These are phyloP conservation scores for Leccinum uliginosum DNA, from an alignment of 768 basidiomycete species.

Conservation along the genomic window DNA sequence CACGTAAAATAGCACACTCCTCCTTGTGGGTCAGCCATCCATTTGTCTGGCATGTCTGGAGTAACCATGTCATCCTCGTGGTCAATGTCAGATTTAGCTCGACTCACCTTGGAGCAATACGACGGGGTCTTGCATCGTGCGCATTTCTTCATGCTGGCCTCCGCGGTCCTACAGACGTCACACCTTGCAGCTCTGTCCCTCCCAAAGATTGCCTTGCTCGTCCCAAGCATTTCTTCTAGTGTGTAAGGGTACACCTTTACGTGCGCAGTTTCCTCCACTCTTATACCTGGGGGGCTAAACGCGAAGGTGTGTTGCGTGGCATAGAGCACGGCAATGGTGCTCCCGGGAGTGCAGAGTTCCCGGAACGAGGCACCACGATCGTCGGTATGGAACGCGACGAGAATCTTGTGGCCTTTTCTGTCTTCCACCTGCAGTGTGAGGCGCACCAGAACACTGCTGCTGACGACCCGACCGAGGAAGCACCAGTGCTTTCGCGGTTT, in stretches of 20 bases:
- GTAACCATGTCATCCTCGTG: slow-evolving; percentile 3
- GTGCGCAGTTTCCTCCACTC: slow-evolving; percentile 22
- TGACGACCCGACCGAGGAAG: slow-evolving; percentile 26
- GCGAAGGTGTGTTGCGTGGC: slow-evolving; percentile 28
- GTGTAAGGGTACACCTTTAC: slow-evolving; percentile 27
- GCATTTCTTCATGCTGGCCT: slow-evolving; percentile 20
- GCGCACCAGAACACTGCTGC: slow-evolving; percentile 23
- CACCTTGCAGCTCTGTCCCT: slow-evolving; percentile 18
- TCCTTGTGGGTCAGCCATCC: slow-evolving; percentile 23
- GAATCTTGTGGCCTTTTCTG: slow-evolving; percentile 19
- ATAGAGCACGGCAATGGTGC: slow-evolving; percentile 29
- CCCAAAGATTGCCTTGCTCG: slow-evolving; percentile 21
- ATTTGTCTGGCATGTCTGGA: slow-evolving; percentile 20
- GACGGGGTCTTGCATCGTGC: slow-evolving; percentile 25
- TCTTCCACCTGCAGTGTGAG: slow-evolving; percentile 29
- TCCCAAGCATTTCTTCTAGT: slow-evolving; percentile 23
- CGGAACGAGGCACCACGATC: slow-evolving; percentile 26
- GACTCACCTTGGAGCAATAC: slow-evolving; percentile 29
- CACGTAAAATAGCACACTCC: slow-evolving; percentile 21
- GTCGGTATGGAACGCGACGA: slow-evolving; percentile 30
- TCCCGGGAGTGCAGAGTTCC: slow-evolving; percentile 21
- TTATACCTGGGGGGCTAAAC: slow-evolving; percentile 27
- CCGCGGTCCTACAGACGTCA: slow-evolving; percentile 19
- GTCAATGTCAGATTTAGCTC: neutral
- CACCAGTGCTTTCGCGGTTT: slow-evolving; percentile 30